phyloP scores from a whole-genome alignment of 495 filamentous ascomycete genomes.

The Aspergillus hancockii region DNA sequence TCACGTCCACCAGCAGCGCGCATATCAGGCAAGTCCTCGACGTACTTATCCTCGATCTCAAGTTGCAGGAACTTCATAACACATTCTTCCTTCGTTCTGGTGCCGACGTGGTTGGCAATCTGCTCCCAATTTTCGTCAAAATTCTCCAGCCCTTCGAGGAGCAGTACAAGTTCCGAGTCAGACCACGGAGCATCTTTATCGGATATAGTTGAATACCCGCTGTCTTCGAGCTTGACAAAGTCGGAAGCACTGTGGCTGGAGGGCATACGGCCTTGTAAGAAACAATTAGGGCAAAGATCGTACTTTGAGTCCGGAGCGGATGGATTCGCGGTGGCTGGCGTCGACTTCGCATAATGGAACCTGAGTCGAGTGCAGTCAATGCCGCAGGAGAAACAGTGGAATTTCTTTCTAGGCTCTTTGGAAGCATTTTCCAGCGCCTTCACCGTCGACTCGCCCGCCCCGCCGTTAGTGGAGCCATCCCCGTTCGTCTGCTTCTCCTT shows the following conservation, averaged over 20 bases:
- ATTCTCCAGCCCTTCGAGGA: constrained; percentile 86
- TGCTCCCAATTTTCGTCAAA: constrained; percentile 95
- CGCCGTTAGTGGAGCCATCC: constrained; percentile 63
- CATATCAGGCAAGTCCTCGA: constrained; percentile 70
- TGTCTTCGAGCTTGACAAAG: constrained; percentile 86
- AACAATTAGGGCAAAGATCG: constrained; percentile 89
- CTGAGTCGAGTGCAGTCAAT: constrained; percentile 90
- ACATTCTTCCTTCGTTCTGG: constrained; percentile 92
- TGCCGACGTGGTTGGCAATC: constrained; percentile 87
- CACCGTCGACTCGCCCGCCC: constrained; percentile 41
- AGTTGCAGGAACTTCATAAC: constrained; percentile 92
- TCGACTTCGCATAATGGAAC: constrained; percentile 76
- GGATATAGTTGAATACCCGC: constrained; percentile 67
- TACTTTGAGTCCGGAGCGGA: constrained; percentile 65
- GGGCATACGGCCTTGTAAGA: constrained; percentile 76
- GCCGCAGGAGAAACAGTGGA: constrained; percentile 86
- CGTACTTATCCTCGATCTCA: constrained; percentile 87
- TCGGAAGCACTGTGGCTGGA: constrained; percentile 67
- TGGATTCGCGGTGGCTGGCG: constrained; percentile 57
- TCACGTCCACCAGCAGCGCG: constrained; percentile 71
- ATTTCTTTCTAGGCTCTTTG: constrained; percentile 65
- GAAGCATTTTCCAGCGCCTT: constrained; percentile 62
- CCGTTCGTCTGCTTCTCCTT: constrained; percentile 76
- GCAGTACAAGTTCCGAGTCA: constrained; percentile 78
- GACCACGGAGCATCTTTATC: constrained; percentile 87